Percentiles rank a stretch among this genome's conserved stretches.
Evolutionary conservation across 257 asterid genomes (phyloP).

Genomic region (Gentiana dahurica): DNA sequence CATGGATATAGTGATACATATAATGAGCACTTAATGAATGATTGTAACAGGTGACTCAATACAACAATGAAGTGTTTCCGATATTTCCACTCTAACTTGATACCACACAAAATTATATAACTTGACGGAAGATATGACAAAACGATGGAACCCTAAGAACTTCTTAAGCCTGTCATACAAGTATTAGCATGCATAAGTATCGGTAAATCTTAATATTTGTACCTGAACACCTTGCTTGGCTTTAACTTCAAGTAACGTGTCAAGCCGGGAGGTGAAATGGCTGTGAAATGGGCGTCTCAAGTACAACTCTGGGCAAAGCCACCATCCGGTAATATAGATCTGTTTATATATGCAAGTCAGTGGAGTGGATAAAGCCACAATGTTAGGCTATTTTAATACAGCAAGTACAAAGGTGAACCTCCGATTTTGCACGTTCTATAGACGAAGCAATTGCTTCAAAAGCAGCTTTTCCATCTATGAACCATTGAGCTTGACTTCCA

Average conservation of each 20-base stretch:
- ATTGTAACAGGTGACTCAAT: neutral
- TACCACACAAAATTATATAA: neutral
- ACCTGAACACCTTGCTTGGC: constrained; percentile 97
- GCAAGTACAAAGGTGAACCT: constrained; percentile 38
- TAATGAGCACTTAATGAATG: no score
- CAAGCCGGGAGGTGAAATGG: constrained; percentile 68
- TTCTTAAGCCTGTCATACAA: neutral
- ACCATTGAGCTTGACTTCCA: constrained; percentile 94
- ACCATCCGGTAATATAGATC: constrained; percentile 97
- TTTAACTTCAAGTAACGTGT: constrained; percentile 70
- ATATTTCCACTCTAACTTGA: neutral
- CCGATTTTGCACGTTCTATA: constrained; percentile 73
- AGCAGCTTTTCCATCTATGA: constrained; percentile 80
- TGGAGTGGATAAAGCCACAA: constrained; percentile 8
- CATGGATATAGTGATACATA: neutral
- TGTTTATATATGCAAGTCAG: constrained; percentile 19
- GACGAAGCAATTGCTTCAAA: constrained; percentile 87
- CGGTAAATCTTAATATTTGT: constrained; percentile 1
- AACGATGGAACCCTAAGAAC: neutral
- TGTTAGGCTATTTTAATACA: constrained; percentile 1
- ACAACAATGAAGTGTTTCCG: neutral
- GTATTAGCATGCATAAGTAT: no score
- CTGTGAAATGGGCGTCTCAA: constrained; percentile 72
- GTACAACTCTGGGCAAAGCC: constrained; percentile 96
- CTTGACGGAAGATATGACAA: neutral